A percentile compares a stretch with the other conserved stretches of the same genome.
Evolutionary conservation across 1,284 basidiomycete genomes (phyloP).

Genomic region (Microbotryomycetes sp.): DNA sequence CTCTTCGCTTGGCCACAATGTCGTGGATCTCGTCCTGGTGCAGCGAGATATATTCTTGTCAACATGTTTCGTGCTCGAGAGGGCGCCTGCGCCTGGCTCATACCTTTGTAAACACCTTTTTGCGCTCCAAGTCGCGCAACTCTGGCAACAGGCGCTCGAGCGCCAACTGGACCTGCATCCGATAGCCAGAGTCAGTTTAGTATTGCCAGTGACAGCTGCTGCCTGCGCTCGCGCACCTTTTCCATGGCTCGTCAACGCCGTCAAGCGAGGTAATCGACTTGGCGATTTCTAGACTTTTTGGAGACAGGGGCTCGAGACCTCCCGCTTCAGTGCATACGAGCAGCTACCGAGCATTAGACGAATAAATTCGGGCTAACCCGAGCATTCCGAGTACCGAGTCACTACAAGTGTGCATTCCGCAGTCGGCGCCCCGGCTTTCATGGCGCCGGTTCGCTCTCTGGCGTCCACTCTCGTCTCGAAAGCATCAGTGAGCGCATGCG

Average conservation of each 20-base stretch:
- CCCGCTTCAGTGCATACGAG: too few relatives aligned
- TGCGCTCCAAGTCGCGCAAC: constrained; percentile 86
- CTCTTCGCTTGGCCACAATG: constrained; percentile 76
- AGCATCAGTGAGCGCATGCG: too few relatives aligned
- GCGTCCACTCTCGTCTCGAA: too few relatives aligned
- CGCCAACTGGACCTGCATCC: constrained; percentile 31
- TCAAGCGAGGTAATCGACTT: too few relatives aligned
- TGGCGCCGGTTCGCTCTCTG: too few relatives aligned
- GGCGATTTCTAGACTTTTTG: too few relatives aligned
- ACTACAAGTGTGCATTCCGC: too few relatives aligned
- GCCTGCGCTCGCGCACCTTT: neutral
- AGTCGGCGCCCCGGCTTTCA: too few relatives aligned
- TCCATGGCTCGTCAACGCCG: neutral
- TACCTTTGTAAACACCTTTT: constrained; percentile 77
- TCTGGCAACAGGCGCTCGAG: constrained; percentile 51
- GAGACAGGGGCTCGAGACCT: too few relatives aligned
- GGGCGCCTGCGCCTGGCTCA: constrained; percentile 31
- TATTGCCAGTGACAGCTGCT: neutral
- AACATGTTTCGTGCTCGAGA: neutral
- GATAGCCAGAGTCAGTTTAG: neutral
- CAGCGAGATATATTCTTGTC: neutral
- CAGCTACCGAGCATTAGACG: too few relatives aligned
- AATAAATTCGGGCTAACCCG: too few relatives aligned
- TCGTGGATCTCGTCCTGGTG: constrained; percentile 66
- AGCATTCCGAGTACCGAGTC: too few relatives aligned